A percentile compares a stretch with the other conserved stretches of the same genome.
These are phyloP conservation scores for Suillus americanus DNA, from an alignment of 768 basidiomycete genomes.

Conservation along the genomic window DNA sequence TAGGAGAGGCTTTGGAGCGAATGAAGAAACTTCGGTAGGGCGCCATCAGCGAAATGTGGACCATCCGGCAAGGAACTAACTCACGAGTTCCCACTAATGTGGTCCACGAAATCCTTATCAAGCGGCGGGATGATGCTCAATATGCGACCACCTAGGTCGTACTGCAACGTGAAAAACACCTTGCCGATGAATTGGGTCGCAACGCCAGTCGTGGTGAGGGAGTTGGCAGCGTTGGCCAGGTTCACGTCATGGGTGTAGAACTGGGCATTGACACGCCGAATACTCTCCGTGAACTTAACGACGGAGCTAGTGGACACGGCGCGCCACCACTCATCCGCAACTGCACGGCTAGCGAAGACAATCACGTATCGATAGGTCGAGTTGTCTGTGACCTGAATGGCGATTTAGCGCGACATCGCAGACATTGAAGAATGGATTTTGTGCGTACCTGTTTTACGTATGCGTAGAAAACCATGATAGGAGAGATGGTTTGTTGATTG, in stretches of 20 bases:
- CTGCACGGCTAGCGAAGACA: slow-evolving; percentile 19
- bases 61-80: neutral
- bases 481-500: neutral
- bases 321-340: slow-evolving; percentile 29
- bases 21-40: no score
- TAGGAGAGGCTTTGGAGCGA: no score
- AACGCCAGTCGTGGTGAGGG: neutral
- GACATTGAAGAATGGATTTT: neutral
- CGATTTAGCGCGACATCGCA: neutral
- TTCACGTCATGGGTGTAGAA: neutral
- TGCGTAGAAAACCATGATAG: neutral
- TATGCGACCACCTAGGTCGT: neutral
- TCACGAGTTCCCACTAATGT: neutral
- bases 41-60: neutral
- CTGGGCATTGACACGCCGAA: neutral
- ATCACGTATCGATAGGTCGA: slow-evolving; percentile 17
- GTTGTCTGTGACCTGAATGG: rapidly evolving
- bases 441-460: neutral
- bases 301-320: slow-evolving; percentile 8
- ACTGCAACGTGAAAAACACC: neutral
- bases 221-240: rapidly evolving
- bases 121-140: neutral
- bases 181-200: neutral
- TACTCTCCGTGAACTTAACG: neutral
- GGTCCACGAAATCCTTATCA: neutral